These are phyloP conservation scores for Candida andamanensis DNA, from an alignment of 805 yeast species.

Conservation along the genomic window DNA sequence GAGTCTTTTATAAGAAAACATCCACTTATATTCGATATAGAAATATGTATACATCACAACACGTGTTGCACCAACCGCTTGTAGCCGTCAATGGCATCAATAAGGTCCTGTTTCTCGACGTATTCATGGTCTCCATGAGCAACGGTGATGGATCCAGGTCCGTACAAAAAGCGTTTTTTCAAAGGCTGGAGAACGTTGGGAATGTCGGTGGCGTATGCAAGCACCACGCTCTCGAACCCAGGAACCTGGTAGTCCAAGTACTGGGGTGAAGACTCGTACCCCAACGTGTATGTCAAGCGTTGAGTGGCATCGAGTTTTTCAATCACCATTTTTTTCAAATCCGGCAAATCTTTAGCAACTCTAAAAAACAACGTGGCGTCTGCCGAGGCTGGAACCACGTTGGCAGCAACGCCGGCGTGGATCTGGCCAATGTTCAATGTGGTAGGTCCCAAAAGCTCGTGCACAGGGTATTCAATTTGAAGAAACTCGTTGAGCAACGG, in stretches of 20 bases:
- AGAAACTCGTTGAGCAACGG: constrained; percentile 45
- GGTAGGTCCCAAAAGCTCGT: constrained; percentile 52
- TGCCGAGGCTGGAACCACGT: constrained; percentile 60
- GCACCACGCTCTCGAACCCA: constrained; percentile 52
- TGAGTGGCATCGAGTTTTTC: constrained; percentile 26
- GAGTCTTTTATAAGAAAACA: constrained; percentile 33
- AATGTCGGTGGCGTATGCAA: constrained; percentile 46
- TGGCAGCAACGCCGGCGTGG: constrained; percentile 59
- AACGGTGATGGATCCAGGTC: constrained; percentile 60
- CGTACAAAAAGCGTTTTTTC: constrained; percentile 47
- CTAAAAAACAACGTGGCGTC: constrained; percentile 46
- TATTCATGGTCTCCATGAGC: constrained; percentile 59
- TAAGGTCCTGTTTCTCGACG: constrained; percentile 43
- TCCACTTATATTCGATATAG: constrained; percentile 39
- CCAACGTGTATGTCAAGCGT: constrained; percentile 16
- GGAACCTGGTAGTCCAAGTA: constrained; percentile 54
- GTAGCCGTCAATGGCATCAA: constrained; percentile 50
- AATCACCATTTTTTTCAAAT: constrained; percentile 31
- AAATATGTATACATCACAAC: constrained; percentile 35
- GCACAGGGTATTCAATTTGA: constrained; percentile 41
- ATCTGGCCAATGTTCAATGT: constrained; percentile 59
- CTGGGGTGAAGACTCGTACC: constrained; percentile 33
- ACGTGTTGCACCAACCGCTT: constrained; percentile 32
- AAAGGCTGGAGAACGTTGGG: constrained; percentile 19
- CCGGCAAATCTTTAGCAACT: constrained; percentile 44